These are phyloP conservation scores for Canavalia ensiformis DNA, from an alignment of 306 rosid species.

Conservation along the genomic window DNA sequence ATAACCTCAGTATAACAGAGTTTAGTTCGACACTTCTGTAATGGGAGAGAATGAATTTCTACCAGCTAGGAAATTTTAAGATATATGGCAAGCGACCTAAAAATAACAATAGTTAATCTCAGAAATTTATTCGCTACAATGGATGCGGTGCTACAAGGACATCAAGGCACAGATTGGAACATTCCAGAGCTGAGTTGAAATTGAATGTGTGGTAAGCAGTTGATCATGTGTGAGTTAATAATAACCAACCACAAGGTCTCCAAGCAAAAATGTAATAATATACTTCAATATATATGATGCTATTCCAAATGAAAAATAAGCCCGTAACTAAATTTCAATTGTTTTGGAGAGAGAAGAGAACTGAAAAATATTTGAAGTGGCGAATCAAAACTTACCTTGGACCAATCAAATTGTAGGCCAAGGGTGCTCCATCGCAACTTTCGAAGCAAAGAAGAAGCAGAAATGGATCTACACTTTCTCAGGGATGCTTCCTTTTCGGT, in stretches of 20 bases:
- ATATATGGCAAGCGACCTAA: not conserved
- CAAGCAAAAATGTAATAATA: conserved; percentile 16
- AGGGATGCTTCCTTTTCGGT: conserved; percentile 54
- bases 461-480: conserved; percentile 59
- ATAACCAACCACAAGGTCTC: conserved; percentile 23
- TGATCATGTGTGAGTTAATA: conserved; percentile 12
- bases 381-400: conserved; percentile 65
- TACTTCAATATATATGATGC: not conserved
- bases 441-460: conserved; percentile 69
- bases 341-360: not conserved
- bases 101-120: conserved; percentile 26
- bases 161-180: not conserved
- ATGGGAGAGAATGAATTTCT: conserved; percentile 13
- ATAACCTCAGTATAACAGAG: not conserved
- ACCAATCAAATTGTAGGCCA: conserved; percentile 95
- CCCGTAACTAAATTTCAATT: not conserved
- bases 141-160: not conserved
- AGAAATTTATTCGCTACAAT: conserved; percentile 4
- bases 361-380: not conserved
- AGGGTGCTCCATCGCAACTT: conserved; percentile 99
- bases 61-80: not conserved
- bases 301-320: conserved; percentile 8
- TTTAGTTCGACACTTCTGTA: conserved; percentile 6
- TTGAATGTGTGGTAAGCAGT: conserved; percentile 17
- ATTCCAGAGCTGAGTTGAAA: not conserved